These are phyloP conservation scores for Prunus yedoensis DNA, from an alignment of 331 rosid species.

Conservation along the genomic window DNA sequence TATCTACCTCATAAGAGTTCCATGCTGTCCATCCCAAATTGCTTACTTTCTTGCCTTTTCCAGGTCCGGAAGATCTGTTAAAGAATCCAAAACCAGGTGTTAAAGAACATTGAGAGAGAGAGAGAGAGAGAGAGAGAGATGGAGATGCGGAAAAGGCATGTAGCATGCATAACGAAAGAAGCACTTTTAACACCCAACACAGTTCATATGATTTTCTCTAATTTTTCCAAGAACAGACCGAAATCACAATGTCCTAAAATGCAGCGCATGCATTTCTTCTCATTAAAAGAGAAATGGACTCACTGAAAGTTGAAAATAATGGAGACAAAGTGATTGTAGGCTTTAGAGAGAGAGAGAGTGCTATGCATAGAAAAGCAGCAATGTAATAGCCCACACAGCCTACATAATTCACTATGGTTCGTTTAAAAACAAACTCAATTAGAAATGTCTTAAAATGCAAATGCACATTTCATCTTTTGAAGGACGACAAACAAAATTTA, in stretches of 20 bases:
- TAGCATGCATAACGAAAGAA: not conserved
- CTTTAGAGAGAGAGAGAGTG: not conserved
- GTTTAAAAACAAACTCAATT: too few relatives aligned
- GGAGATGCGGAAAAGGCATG: not conserved
- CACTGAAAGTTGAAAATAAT: not conserved
- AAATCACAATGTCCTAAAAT: not conserved
- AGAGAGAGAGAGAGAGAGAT: not conserved
- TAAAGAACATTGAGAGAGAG: not conserved
- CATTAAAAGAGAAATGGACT: not conserved
- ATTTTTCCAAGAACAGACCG: not conserved
- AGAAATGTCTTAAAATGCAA: not conserved
- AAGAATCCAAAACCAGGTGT: not conserved
- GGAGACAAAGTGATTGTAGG: not conserved
- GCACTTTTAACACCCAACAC: not conserved
- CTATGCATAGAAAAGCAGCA: not conserved
- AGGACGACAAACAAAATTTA: not conserved
- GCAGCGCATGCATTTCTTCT: not conserved
- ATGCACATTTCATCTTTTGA: not conserved
- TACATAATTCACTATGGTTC: too few relatives aligned
- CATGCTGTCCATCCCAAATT: not conserved
- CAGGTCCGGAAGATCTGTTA: slow-evolving; percentile 91
- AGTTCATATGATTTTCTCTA: not conserved
- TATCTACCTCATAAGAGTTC: not conserved
- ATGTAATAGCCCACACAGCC: too few relatives aligned
- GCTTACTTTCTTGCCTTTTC: slow-evolving; percentile 72